Evolutionary conservation across 1,284 basidiomycete genomes (phyloP), one percentile per base, ranked within the genome.

Genomic region (Leccinum griseonigrum): DNA sequence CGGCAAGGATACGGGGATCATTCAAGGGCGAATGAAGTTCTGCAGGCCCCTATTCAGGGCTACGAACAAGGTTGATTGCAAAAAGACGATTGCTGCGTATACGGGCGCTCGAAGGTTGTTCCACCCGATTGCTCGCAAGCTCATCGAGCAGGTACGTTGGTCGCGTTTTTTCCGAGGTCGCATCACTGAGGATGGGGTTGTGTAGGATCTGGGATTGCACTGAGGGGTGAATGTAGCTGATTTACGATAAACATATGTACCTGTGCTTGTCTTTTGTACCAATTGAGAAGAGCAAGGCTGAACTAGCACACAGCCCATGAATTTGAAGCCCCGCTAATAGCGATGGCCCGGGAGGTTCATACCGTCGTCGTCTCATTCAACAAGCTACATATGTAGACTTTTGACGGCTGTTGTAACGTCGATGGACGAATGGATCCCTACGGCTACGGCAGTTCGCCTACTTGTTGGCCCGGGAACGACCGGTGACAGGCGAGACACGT

Each of bases 21-120:
- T 91, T 59, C 86, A 89, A 66, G 91, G 90, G 2, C 80, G 91
- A 54, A 92, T 93, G 91, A 93, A 94, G 74, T 92, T 92, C 77
- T 92, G 90, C 74, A 75, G 92, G 60, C 88, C 89, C 0, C 75
- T 85, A 16, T 86, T 92, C 73, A 77, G 82, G 57, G 83, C 79
- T 0, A 78, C 85, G 13, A 74, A 72, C 61, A 81, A 83, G 66
- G 87, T 91, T 10, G 82, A 95, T 71, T 75, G 77, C 6, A 75
- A 80, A 16, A 76, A 91, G 52, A 91, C 95, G 0, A 75, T 85
- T 64, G 79, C 80, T 22, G 80, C 79, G n/a, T 95, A 90, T 72
- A 67, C 68, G 36, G 77, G 77, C 48, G 78, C 84, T 62, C 84
- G 84, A 70, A 70, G 71, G 8, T 77, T 79, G 32, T 95, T 92